phyloP scores from a whole-genome alignment of 2,329 filamentous ascomycete genomes.

The Ascochyta fabae region DNA sequence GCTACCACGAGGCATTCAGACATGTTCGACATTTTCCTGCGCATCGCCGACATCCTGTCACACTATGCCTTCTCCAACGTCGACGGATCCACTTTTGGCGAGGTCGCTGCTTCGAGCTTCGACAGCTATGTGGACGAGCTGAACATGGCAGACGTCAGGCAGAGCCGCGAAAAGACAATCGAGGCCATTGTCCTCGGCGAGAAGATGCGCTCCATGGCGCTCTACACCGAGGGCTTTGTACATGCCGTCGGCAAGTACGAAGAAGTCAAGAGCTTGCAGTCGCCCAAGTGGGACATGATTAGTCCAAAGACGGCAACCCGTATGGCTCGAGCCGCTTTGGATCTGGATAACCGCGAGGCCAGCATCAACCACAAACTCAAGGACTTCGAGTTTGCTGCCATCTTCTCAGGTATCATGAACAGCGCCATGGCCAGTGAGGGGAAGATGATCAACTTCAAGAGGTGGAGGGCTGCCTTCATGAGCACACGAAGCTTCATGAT shows the following conservation, averaged over 20 bases:
- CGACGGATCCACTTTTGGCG: slow-evolving; percentile 69
- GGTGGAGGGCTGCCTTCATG: slow-evolving; percentile 78
- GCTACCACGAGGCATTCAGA: slow-evolving; percentile 62
- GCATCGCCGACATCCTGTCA: slow-evolving; percentile 63
- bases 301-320: slow-evolving; percentile 74
- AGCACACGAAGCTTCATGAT: slow-evolving; percentile 77
- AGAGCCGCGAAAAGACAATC: slow-evolving; percentile 85
- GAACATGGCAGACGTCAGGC: slow-evolving; percentile 77
- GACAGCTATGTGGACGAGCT: slow-evolving; percentile 79
- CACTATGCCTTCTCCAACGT: slow-evolving; percentile 67
- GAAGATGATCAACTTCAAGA: slow-evolving; percentile 80
- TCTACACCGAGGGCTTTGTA: slow-evolving; percentile 91
- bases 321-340: slow-evolving; percentile 82
- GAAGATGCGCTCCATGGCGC: slow-evolving; percentile 76
- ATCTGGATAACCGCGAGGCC: slow-evolving; percentile 75
- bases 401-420: slow-evolving; percentile 87
- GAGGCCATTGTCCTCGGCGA: slow-evolving; percentile 91
- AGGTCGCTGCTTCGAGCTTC: slow-evolving; percentile 69
- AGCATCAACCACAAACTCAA: slow-evolving; percentile 76
- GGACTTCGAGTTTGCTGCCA: slow-evolving; percentile 87
- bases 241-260: slow-evolving; percentile 88
- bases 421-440: slow-evolving; percentile 80
- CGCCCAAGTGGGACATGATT: slow-evolving; percentile 73
- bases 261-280: slow-evolving; percentile 71
- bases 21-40: slow-evolving; percentile 67